Evolutionary conservation across 176 grass and related monocot genomes (phyloP), one percentile per base, ranked within the genome.

Genomic region (Chloris gayana): DNA sequence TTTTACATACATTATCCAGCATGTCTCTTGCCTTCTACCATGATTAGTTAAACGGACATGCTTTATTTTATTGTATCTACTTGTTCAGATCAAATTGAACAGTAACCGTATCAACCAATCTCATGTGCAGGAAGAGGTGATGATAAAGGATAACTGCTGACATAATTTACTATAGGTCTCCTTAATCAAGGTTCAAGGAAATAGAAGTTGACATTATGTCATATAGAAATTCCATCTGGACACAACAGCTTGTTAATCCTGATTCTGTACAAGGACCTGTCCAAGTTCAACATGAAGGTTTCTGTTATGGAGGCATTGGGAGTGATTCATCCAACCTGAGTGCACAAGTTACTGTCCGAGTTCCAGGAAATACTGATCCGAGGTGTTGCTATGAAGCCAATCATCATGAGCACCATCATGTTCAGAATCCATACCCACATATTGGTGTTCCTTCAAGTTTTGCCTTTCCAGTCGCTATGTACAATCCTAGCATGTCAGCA

Each of bases 151-250:
- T 79, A 73, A 49, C 64, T 81, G 72, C 80, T 72, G 65, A 81
- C 7, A 57, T 30, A 71, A 79, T 30, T 32, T 64, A 17, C 58
- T 66, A 12, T 34, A 77, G 51, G 47, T 83, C 15, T 72, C 29
- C 73, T 87, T 80, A 59, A 29, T 61, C 24, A 62, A 71, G 62
- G 69, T n/a, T n/a, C n/a, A n/a, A n/a, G n/a, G 7, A 69, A 83
- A 64, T 45, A 86, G 62, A 47, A 41, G 32, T 73, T 88, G 44
- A 3, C 66, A 64, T 75, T 39, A 85, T 88, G 74, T 66, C 78
- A 65, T 68, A 82, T 17, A 91, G 85, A 85, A 85, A 85, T 81
- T 82, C 64, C 42, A 25, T 78, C 45, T 91, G 78, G 77, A 74
- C 62, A 82, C 74, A 64, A 79, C 85, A 79, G 30, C 32, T 56